Conservation (phyloP, 306 rosid species). For the Medicago ruthenica region DNA sequence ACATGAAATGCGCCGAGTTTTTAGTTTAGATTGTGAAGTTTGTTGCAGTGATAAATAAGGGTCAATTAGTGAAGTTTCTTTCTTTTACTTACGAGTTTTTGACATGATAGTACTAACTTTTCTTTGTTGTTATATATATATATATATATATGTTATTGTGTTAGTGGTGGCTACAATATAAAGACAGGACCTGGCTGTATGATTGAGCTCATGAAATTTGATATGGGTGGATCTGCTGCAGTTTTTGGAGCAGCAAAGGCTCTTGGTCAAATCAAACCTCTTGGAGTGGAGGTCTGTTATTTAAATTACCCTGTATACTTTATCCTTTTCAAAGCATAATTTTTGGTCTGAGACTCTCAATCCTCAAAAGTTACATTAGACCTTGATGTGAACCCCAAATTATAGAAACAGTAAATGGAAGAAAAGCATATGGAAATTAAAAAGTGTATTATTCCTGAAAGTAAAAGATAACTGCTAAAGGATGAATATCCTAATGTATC, state of each 20-base stretch:
- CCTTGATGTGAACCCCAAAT: too few relatives aligned
- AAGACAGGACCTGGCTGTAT: slow-evolving; percentile 97
- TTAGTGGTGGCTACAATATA: slow-evolving; percentile 99
- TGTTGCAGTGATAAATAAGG: slow-evolving; percentile 14
- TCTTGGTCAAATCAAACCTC: slow-evolving; percentile 93
- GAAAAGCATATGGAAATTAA: not conserved
- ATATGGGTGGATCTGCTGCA: slow-evolving; percentile 99
- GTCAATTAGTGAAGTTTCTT: slow-evolving; percentile 7
- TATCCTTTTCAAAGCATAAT: slow-evolving; percentile 3
- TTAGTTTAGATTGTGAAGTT: slow-evolving; percentile 15
- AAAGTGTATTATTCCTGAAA: too few relatives aligned
- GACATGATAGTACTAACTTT: not conserved
- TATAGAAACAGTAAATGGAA: too few relatives aligned
- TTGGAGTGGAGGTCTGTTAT: slow-evolving; percentile 86
- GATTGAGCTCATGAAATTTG: slow-evolving; percentile 88
- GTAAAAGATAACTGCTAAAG: too few relatives aligned
- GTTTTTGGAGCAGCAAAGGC: slow-evolving; percentile 99
- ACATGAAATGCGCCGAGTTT: slow-evolving; percentile 13
- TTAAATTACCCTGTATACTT: slow-evolving; percentile 26
- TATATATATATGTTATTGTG: slow-evolving; percentile 36
- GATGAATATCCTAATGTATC: too few relatives aligned
- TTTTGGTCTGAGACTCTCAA: not conserved
- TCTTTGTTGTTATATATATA: not conserved
- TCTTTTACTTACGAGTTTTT: not conserved
- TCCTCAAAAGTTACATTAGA: not conserved